A percentile compares a stretch with the other conserved stretches of the same genome.
These are phyloP conservation scores for Eremothecium cymbalariae DNA, from an alignment of 1,139 yeast genomes.

Conservation along the genomic window DNA sequence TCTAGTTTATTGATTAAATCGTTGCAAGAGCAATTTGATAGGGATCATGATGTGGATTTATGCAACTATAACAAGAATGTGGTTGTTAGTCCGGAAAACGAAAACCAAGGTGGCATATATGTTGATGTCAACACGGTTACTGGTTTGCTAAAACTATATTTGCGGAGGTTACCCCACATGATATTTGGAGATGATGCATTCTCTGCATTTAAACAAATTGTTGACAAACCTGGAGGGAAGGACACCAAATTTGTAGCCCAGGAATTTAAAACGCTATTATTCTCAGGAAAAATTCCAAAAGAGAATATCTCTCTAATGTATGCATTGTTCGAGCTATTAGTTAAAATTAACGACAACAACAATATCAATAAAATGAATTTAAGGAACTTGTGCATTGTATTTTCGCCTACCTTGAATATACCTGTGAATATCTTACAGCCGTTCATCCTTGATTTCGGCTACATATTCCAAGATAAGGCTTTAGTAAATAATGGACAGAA, in stretches of 20 bases:
- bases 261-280: slow-evolving; percentile 30
- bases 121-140: slow-evolving; percentile 69
- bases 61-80: slow-evolving; percentile 23
- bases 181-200: slow-evolving; percentile 50
- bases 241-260: slow-evolving; percentile 30
- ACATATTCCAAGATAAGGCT: slow-evolving; percentile 50
- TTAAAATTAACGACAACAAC: slow-evolving; percentile 54
- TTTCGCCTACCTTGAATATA: slow-evolving; percentile 74
- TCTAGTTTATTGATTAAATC: slow-evolving; percentile 71
- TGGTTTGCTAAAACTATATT: slow-evolving; percentile 64
- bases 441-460: slow-evolving; percentile 55
- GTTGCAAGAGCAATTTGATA: slow-evolving; percentile 62
- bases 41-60: slow-evolving; percentile 61
- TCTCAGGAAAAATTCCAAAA: slow-evolving; percentile 35
- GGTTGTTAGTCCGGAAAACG: slow-evolving; percentile 24
- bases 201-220: slow-evolving; percentile 33
- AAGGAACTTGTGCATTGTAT: slow-evolving; percentile 71
- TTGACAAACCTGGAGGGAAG: slow-evolving; percentile 26
- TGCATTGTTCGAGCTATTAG: slow-evolving; percentile 59
- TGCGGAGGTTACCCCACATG: slow-evolving; percentile 61
- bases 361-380: slow-evolving; percentile 75
- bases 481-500: slow-evolving; percentile 33
- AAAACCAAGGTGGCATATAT: slow-evolving; percentile 13
- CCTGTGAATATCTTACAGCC: slow-evolving; percentile 57
- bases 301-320: slow-evolving; percentile 55